phyloP scores from a whole-genome alignment of 2,329 filamentous ascomycete species.

The Fusarium beomiforme region DNA sequence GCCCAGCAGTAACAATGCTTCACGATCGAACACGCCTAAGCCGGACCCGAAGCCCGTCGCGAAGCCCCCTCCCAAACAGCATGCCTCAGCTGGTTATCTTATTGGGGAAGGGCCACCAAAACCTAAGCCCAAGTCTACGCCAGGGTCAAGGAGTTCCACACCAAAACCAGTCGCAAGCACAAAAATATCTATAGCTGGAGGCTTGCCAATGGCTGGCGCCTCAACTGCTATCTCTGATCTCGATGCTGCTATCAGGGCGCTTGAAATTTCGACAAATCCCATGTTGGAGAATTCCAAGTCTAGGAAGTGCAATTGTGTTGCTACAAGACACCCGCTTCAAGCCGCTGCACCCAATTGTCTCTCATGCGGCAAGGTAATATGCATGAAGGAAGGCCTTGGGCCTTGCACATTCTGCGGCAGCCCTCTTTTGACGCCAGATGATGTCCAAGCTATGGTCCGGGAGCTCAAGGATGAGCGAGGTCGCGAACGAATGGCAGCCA shows the following conservation, averaged over 20 bases:
- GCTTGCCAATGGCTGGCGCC: constrained; percentile 83
- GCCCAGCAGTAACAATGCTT: constrained; percentile 50
- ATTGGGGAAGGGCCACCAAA: constrained; percentile 78
- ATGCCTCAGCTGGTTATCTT: constrained; percentile 76
- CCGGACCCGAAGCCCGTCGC: constrained; percentile 43
- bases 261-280: constrained; percentile 94
- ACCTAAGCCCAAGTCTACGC: constrained; percentile 64
- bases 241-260: constrained; percentile 83
- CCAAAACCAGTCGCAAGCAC: constrained; percentile 64
- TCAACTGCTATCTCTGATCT: constrained; percentile 77
- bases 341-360: constrained; percentile 94
- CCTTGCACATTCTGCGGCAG: constrained; percentile 91
- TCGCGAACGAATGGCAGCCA: constrained; percentile 83
- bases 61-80: constrained; percentile 62
- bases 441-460: constrained; percentile 86
- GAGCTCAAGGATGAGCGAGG: constrained; percentile 87
- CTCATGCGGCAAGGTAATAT: constrained; percentile 93
- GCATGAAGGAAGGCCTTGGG: constrained; percentile 90
- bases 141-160: constrained; percentile 62
- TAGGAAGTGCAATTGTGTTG: constrained; percentile 87
- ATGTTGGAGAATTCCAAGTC: constrained; percentile 65
- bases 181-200: constrained; percentile 79
- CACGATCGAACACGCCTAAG: constrained; percentile 50
- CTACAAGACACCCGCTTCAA: constrained; percentile 85
- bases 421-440: constrained; percentile 74